Evolutionary conservation across 2,329 filamentous ascomycete species (phyloP), one percentile per base, ranked within the genome.

Genomic region (Talaromyces sp.): DNA sequence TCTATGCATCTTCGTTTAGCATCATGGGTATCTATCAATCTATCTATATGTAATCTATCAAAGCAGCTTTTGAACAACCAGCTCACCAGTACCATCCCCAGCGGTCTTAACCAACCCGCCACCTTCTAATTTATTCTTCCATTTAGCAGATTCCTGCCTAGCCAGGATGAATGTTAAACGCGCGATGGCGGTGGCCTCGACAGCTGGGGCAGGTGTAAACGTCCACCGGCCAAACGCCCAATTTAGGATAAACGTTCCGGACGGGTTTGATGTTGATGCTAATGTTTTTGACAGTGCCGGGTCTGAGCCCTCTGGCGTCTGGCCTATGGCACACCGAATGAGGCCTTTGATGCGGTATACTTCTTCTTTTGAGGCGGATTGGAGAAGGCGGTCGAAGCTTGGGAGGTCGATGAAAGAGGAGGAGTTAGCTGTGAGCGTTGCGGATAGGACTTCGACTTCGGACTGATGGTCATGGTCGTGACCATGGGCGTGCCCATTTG

Each of bases 221-320:
- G 87, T 96, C 93, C 95, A 99, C 31, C 95, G 84, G 0, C 92
- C 92, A 77, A 99, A 99, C 0, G 95, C 95, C 95, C 95, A 99
- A 74, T 99, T 99, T 62, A 99, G 83, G 51, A 99, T 96, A 71
- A 95, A 97, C 21, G 74, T 70, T 1, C 74, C 75, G 1, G 56
- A 14, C 1, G 27, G 19, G 4, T 17, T 13, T 46, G 60, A 86
- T 8, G 51, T 58, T 21, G 62, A 32, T 17, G 58, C 32, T 54
- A 11, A 32, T 31, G 60, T 35, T n/a, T n/a, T n/a, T 54, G 56
- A 4, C 53, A 32, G 35, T 53, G 58, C 14, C 57, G 60, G 11
- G 58, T 66, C 46, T 65, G 64, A 55, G 19, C 60, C 29, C 19
- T 57, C 11, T 0, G 78, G 76, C 0, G 73, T 76, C 0, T 76